These are phyloP conservation scores for Colletotrichum kahawae DNA, from an alignment of 2,329 filamentous ascomycete genomes.

Conservation along the genomic window DNA sequence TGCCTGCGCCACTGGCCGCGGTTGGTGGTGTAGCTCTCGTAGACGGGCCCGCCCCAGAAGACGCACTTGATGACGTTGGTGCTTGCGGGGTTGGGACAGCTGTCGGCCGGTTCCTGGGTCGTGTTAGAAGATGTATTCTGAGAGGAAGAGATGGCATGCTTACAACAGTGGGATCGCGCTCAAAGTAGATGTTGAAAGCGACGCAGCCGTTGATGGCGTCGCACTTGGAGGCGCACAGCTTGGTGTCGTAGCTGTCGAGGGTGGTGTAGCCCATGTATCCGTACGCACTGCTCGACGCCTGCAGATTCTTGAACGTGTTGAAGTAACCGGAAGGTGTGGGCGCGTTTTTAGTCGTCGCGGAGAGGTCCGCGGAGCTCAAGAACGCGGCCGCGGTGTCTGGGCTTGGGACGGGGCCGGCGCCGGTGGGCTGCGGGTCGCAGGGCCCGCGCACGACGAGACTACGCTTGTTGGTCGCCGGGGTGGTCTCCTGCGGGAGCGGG, in stretches of 20 bases:
- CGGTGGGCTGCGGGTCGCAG: not conserved
- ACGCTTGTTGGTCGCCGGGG: not conserved
- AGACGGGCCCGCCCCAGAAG: not conserved
- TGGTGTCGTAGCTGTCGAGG: not conserved
- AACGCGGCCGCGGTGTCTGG: not conserved
- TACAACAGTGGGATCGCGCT: not conserved
- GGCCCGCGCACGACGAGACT: not conserved
- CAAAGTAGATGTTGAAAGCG: not conserved
- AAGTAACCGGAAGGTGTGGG: not conserved
- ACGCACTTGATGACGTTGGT: not conserved
- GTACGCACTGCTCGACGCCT: not conserved
- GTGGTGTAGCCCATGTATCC: not conserved
- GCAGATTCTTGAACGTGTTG: not conserved
- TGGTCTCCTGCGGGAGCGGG: not conserved
- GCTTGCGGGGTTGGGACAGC: not conserved
- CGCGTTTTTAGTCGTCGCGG: not conserved
- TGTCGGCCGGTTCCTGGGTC: not conserved
- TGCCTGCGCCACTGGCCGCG: not conserved
- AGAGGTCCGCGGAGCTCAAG: not conserved
- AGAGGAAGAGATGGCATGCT: too few relatives aligned
- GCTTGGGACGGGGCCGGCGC: not conserved
- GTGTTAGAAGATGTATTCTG: too few relatives aligned
- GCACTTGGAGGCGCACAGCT: not conserved
- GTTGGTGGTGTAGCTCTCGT: not conserved
- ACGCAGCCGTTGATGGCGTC: not conserved